Evolutionary conservation across 306 rosid species (phyloP).

Genomic region (Cicer cuneatum): DNA sequence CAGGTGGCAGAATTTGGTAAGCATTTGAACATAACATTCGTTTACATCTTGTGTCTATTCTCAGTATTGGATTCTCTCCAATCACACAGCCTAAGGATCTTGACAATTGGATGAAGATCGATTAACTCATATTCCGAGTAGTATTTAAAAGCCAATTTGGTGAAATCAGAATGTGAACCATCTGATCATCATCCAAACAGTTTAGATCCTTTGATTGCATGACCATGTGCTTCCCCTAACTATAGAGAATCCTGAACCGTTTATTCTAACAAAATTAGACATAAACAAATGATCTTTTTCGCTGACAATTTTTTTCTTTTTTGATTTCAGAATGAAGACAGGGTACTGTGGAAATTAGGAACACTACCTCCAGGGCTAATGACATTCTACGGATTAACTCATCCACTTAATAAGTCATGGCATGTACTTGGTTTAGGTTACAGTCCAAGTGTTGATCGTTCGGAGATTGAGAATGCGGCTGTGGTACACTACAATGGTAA

Average conservation of each 20-base stretch:
- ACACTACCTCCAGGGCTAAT: constrained; percentile 95
- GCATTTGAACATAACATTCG: constrained; percentile 41
- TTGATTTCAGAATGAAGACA: constrained; percentile 80
- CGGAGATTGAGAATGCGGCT: constrained; percentile 84
- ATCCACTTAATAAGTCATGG: constrained; percentile 87
- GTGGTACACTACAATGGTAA: constrained; percentile 95
- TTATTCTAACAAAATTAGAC: constrained; percentile 17
- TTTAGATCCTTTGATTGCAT: neutral
- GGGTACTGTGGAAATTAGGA: constrained; percentile 94
- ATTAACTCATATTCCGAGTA: neutral
- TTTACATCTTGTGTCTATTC: constrained; percentile 18
- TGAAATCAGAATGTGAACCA: neutral
- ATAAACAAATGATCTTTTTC: neutral
- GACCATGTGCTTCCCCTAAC: neutral
- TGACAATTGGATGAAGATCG: neutral
- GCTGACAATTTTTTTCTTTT: constrained; percentile 39
- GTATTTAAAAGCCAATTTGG: constrained; percentile 3
- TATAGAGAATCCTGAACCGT: neutral
- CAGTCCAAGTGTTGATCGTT: constrained; percentile 80
- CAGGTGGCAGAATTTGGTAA: constrained; percentile 98
- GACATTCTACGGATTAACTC: constrained; percentile 88
- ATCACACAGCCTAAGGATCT: neutral
- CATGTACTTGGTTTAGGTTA: constrained; percentile 99
- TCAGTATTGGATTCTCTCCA: neutral
- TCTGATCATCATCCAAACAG: neutral